Percentiles rank a stretch among this genome's conserved stretches.
Evolutionary conservation across 129 eudicot species (phyloP).

Genomic region (Erigeron canadensis): DNA sequence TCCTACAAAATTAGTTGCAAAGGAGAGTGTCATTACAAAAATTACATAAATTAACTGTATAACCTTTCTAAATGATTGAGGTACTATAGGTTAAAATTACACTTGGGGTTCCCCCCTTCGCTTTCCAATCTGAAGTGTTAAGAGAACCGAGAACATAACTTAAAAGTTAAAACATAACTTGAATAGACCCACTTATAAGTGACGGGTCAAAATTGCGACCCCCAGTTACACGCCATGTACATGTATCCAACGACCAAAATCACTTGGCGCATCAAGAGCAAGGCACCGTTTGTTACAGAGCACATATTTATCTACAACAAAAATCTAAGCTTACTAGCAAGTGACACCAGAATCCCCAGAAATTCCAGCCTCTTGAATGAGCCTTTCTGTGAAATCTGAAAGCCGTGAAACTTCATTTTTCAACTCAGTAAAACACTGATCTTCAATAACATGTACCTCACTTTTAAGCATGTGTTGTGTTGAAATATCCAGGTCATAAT

Average conservation of each 20-base stretch:
- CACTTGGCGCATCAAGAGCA: not conserved
- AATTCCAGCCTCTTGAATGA: slow-evolving; percentile 70
- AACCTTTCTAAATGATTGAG: no score
- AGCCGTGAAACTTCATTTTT: slow-evolving; percentile 62
- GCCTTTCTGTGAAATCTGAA: slow-evolving; percentile 59
- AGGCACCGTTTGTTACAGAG: not conserved
- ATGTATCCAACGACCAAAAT: no score
- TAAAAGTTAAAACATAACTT: no score
- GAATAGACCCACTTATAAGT: no score
- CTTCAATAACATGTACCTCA: slow-evolving; percentile 7
- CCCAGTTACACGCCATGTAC: not conserved
- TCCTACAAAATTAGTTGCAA: no score
- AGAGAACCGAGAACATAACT: no score
- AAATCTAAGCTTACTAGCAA: not conserved
- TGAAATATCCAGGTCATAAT: slow-evolving; percentile 34
- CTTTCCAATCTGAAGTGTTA: no score
- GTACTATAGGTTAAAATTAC: no score
- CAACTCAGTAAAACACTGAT: slow-evolving; percentile 37
- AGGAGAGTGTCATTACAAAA: no score
- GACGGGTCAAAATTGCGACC: no score
- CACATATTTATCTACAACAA: slow-evolving; percentile 23
- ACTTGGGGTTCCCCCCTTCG: no score
- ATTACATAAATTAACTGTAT: no score
- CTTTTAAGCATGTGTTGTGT: slow-evolving; percentile 6
- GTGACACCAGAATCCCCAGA: slow-evolving; percentile 19